phyloP scores from a whole-genome alignment of 129 eudicot species.

The Lactuca sativa region DNA sequence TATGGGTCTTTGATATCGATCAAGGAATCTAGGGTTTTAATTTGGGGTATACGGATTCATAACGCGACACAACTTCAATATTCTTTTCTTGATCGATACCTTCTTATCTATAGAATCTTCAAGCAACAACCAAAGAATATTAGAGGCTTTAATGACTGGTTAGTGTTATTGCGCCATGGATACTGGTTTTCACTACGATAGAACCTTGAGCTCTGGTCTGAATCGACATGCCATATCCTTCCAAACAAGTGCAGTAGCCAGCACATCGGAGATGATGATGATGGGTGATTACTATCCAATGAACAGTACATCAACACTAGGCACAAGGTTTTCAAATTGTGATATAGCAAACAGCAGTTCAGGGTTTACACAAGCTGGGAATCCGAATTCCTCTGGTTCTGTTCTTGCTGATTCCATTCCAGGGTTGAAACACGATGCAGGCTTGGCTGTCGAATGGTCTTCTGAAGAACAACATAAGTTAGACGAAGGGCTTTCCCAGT shows the following conservation, averaged over 20 bases:
- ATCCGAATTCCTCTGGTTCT: slow-evolving; percentile 45
- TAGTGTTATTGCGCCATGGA: slow-evolving; percentile 25
- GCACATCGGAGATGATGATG: slow-evolving; percentile 51
- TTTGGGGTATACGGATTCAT: background rate
- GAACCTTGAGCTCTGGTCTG: slow-evolving; percentile 28
- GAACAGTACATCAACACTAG: slow-evolving; percentile 18
- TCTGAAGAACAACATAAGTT: slow-evolving; percentile 74
- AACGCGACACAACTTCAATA: background rate
- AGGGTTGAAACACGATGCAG: slow-evolving; percentile 71
- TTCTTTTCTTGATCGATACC: background rate
- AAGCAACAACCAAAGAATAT: background rate
- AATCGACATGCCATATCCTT: slow-evolving; percentile 49
- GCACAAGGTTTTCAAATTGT: slow-evolving; percentile 37
- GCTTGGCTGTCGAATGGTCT: slow-evolving; percentile 82
- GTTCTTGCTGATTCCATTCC: slow-evolving; percentile 54
- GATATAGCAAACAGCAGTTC: slow-evolving; percentile 31
- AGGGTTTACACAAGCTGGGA: slow-evolving; percentile 33
- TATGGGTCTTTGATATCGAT: slow-evolving; percentile 9
- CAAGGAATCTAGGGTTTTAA: slow-evolving; percentile 29
- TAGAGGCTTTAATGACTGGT: slow-evolving; percentile 8
- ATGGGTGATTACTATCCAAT: slow-evolving; percentile 41
- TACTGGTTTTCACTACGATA: slow-evolving; percentile 43
- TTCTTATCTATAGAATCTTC: background rate
- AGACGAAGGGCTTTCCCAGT: slow-evolving; percentile 91
- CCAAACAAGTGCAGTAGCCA: slow-evolving; percentile 40